A percentile compares a stretch with the other conserved stretches of the same genome.
phyloP scores from a whole-genome alignment of 106 monocot genomes.

The Dendrobium catenatum region DNA sequence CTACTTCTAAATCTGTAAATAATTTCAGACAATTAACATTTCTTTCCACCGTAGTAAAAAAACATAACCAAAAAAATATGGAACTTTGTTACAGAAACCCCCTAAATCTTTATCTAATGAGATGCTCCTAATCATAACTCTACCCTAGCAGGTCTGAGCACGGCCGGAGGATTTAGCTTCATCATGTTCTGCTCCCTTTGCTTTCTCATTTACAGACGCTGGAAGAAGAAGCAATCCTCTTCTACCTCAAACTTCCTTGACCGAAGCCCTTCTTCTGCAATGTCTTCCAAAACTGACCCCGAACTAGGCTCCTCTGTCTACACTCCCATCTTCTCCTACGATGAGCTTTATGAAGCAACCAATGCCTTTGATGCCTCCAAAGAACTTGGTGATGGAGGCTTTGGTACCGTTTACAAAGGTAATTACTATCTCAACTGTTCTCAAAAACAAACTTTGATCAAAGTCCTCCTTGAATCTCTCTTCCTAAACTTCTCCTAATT shows the following conservation, averaged over 20 bases:
- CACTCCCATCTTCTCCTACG: slow-evolving; percentile 28
- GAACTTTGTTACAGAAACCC: too few species aligned
- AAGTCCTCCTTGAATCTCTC: neutral
- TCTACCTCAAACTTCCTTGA: neutral
- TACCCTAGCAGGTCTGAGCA: neutral
- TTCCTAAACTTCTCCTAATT: neutral
- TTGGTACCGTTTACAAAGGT: slow-evolving; percentile 41
- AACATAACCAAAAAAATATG: too few species aligned
- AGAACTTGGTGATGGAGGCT: slow-evolving; percentile 29
- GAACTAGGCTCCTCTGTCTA: neutral
- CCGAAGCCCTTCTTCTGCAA: neutral
- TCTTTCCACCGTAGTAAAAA: neutral
- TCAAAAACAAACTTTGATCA: neutral
- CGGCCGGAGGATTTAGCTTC: slow-evolving; percentile 2
- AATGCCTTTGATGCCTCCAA: slow-evolving; percentile 20
- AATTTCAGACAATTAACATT: too few species aligned
- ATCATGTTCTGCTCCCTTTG: neutral
- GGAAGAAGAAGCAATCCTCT: neutral
- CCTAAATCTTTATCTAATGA: neutral
- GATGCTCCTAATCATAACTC: neutral
- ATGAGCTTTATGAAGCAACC: slow-evolving; percentile 32
- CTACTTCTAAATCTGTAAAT: too few species aligned
- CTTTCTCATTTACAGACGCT: neutral
- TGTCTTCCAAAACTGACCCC: neutral
- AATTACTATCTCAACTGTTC: neutral